A percentile compares a stretch with the other conserved stretches of the same genome.
Conservation (phyloP, 1,139 yeast species). For the Zygosaccharomyces sapae region DNA sequence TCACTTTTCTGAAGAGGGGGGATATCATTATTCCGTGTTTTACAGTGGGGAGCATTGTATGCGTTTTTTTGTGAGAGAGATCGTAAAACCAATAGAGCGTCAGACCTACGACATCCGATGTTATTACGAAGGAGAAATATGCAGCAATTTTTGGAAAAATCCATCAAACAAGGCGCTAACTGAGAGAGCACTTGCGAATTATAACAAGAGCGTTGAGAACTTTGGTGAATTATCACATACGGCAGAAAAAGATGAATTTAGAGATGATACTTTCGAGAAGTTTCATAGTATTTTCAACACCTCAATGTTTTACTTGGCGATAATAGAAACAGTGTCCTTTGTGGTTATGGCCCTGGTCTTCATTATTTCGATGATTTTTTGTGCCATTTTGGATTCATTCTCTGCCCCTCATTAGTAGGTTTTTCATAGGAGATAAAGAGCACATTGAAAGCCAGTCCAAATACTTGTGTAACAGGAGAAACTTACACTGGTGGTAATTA, state of each 20-base stretch:
- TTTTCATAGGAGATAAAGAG: neutral
- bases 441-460: neutral
- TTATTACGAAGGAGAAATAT: neutral
- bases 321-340: neutral
- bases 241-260: neutral
- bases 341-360: neutral
- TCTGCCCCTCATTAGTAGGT: neutral
- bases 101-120: neutral
- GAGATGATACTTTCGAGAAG: neutral
- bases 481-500: neutral
- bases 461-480: no score
- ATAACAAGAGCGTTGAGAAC: neutral
- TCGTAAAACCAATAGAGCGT: neutral
- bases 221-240: neutral
- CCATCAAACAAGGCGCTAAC: neutral
- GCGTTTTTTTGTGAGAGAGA: neutral
- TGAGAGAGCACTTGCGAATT: neutral
- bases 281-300: neutral
- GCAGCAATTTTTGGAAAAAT: neutral
- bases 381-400: neutral
- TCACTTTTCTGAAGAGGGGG: neutral
- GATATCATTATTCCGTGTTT: neutral
- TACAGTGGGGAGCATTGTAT: neutral
- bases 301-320: neutral
- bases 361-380: neutral